phyloP scores from a whole-genome alignment of 176 grass and related monocot genomes.

The Chloris gayana region DNA sequence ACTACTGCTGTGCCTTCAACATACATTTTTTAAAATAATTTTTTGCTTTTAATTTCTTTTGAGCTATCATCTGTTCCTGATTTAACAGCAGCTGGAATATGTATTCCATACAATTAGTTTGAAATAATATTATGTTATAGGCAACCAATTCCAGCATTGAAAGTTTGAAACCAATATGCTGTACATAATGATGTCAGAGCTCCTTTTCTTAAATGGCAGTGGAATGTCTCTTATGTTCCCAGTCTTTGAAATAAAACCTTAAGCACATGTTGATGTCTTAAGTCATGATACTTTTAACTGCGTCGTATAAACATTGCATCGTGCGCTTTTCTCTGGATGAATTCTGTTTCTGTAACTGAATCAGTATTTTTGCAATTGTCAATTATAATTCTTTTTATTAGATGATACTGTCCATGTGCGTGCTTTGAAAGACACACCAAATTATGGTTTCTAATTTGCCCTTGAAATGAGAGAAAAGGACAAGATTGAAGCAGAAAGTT shows the following conservation, averaged over 20 bases:
- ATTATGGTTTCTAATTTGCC: constrained; percentile 48
- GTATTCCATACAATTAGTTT: too few species aligned
- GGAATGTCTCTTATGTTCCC: too few species aligned
- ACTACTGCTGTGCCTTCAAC: not conserved
- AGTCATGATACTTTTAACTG: constrained; percentile 9
- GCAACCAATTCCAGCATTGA: constrained; percentile 1
- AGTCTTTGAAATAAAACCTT: not conserved
- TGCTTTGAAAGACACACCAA: constrained; percentile 10
- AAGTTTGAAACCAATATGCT: not conserved
- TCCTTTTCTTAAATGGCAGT: not conserved
- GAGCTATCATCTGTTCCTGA: not conserved
- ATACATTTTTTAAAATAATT: not conserved
- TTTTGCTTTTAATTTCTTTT: not conserved
- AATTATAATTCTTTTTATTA: not conserved
- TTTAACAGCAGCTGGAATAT: too few species aligned
- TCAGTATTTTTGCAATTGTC: not conserved
- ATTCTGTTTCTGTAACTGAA: not conserved
- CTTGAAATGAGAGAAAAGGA: constrained; percentile 43
- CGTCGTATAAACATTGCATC: not conserved
- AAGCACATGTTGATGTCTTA: constrained; percentile 23
- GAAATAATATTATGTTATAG: too few species aligned
- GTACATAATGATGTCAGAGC: constrained; percentile 7
- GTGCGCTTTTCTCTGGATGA: not conserved
- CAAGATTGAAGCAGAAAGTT: constrained; percentile 55
- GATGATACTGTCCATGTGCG: not conserved